Conservation (phyloP, 1,284 basidiomycete genomes). For the Exobasidium cylindrosporum region DNA sequence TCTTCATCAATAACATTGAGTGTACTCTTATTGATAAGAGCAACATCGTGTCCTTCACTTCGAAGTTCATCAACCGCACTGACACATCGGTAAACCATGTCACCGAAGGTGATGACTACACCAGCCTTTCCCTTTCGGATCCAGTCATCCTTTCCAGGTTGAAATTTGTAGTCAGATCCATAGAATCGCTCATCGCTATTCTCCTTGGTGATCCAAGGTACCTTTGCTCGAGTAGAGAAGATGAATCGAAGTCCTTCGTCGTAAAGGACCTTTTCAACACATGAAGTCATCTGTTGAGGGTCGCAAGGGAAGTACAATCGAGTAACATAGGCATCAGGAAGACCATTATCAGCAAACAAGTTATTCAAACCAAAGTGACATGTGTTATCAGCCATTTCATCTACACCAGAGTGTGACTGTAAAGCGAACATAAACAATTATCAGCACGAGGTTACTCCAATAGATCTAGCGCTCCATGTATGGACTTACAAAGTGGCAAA, state of each 20-base stretch:
- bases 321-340: conserved; percentile 68
- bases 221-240: conserved; percentile 80
- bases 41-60: conserved; percentile 70
- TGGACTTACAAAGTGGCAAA: conserved; percentile 81
- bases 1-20: conserved; percentile 77
- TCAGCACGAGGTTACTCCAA: too few relatives aligned
- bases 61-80: conserved; percentile 73
- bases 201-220: conserved; percentile 76
- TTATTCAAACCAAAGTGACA: conserved; percentile 65
- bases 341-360: conserved; percentile 79
- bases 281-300: conserved; percentile 71
- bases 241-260: conserved; percentile 74
- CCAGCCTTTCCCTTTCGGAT: conserved; percentile 69
- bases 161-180: conserved; percentile 70
- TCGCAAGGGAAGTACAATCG: conserved; percentile 83
- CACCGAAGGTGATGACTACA: conserved; percentile 65
- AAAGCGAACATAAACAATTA: too few relatives aligned
- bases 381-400: conserved; percentile 73
- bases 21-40: conserved; percentile 77
- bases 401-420: conserved; percentile 79
- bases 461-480: too few relatives aligned
- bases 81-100: conserved; percentile 74
- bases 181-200: conserved; percentile 68
- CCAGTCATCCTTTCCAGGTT: conserved; percentile 75
- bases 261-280: conserved; percentile 74